Conservation (phyloP, 2,329 filamentous ascomycete species). For the Pleurostoma richardsiae region DNA sequence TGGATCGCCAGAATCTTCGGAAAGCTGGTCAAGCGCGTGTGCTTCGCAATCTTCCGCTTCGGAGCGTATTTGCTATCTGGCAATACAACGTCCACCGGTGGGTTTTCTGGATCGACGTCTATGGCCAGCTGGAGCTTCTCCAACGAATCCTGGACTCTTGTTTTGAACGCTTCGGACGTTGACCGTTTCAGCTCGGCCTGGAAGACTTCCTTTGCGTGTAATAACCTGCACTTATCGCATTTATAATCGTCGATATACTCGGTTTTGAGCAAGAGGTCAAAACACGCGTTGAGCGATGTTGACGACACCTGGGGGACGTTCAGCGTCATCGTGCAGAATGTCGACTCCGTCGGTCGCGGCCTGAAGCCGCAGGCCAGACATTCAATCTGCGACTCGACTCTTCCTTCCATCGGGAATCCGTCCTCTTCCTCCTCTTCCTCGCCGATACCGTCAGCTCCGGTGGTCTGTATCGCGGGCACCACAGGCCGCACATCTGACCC, state of each 20-base stretch:
- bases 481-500: neutral
- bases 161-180: constrained; percentile 45
- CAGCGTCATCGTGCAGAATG: constrained; percentile 87
- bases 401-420: constrained; percentile 88
- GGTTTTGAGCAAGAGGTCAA: constrained; percentile 90
- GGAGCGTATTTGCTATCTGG: constrained; percentile 72
- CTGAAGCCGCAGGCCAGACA: constrained; percentile 87
- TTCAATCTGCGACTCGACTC: constrained; percentile 89
- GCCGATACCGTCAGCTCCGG: constrained; percentile 4
- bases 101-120: constrained; percentile 73
- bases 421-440: constrained; percentile 48
- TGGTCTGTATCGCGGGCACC: constrained; percentile 7
- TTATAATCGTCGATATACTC: constrained; percentile 97
- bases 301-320: constrained; percentile 81
- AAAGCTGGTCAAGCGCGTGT: constrained; percentile 81
- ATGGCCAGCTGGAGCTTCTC: constrained; percentile 64
- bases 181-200: constrained; percentile 53
- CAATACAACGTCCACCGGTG: constrained; percentile 66
- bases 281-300: constrained; percentile 79
- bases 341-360: constrained; percentile 75
- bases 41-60: constrained; percentile 77
- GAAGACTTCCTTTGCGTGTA: constrained; percentile 67
- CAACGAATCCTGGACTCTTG: constrained; percentile 52
- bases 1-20: constrained; percentile 90
- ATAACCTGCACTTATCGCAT: constrained; percentile 86